A percentile compares a stretch with the other conserved stretches of the same genome.
phyloP scores from a whole-genome alignment of 768 basidiomycete species.

The Suillus fuscotomentosus region DNA sequence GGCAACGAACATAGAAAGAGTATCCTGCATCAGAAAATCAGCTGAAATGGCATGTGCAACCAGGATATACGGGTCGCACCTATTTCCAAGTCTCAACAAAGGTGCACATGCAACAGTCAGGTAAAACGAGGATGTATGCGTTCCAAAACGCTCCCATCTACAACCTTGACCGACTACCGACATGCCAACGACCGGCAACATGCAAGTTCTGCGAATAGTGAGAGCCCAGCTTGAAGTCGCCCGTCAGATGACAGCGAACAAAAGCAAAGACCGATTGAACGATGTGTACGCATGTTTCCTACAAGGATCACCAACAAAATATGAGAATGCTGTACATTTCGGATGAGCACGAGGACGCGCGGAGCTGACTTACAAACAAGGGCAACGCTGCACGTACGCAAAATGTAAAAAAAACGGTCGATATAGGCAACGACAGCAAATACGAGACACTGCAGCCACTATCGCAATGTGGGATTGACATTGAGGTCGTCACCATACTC shows the following conservation, averaged over 20 bases:
- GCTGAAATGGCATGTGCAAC: not conserved
- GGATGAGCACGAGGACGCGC: slow-evolving; percentile 9
- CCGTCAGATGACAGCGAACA: not conserved
- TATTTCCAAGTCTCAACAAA: not conserved
- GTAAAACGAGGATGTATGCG: not conserved
- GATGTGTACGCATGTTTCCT: not conserved
- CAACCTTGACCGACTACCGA: not conserved
- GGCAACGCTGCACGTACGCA: slow-evolving; percentile 3
- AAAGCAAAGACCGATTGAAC: not conserved
- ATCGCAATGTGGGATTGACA: not conserved
- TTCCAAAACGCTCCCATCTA: not conserved
- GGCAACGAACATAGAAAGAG: not conserved
- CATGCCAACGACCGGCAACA: no score
- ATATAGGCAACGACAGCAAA: not conserved
- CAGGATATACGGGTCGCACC: not conserved
- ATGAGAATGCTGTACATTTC: slow-evolving; percentile 26
- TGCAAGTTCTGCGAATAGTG: not conserved
- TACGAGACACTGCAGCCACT: not conserved
- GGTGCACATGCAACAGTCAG: not conserved
- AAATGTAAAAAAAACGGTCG: slow-evolving; percentile 1
- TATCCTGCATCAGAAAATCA: not conserved
- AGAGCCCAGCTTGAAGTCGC: not conserved
- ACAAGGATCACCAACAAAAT: slow-evolving; percentile 3
- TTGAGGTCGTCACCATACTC: slow-evolving; percentile 3
- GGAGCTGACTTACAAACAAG: slow-evolving; percentile 2